Base-by-base conservation (phyloP, 2,329 filamentous ascomycete genomes). In the Fusarium acutatum region DNA sequence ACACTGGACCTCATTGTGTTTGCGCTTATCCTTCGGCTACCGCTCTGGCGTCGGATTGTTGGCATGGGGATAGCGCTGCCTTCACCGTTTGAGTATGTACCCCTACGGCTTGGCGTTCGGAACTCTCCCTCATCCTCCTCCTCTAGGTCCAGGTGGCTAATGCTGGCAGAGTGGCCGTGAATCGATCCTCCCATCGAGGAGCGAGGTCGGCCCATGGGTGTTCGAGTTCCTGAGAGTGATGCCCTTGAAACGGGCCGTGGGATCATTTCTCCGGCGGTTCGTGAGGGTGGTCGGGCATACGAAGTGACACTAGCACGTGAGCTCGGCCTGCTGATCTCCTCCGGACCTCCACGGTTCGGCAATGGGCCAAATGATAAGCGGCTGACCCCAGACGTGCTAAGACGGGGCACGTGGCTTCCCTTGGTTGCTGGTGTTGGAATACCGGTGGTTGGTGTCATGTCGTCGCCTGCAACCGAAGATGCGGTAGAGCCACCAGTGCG, bases 161-260 rank as follows among this genome's bases (percentile, higher is more conserved):
- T 85, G 78, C 88, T 91, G 57, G 87, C 82, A 18, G 88, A 88
- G 74, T 90, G 87, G 8, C 87, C 85, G 72, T 91, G 88, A 17
- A 88, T 83, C 70, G 89, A 90, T 61, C 92, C 89, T 64, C 90
- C 89, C 73, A 95, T 85, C 20, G 93, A 94, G 56, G 92, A 94
- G 56, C 92, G 88, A 24, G 93, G 92, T 60, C 93, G 89, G 32
- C 89, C 89, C 60, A 94, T 82, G 2, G 93, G 91, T 18, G 92
- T 93, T 68, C 92, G 88, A 14, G 88, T 81, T 11, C 90, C 86
- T 8, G 84, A 84, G 22, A 90, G 80, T 71, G 91, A 93, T 41
- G 90, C 86, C 56, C 92, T 89, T 76, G 91, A 93, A 73, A 89
- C 86, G 14, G 92, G 91, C 35, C 91, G 88, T 28, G 89, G 83